Evolutionary conservation across 2,329 filamentous ascomycete species (phyloP).

Genomic region (Bipolaris oryzae): DNA sequence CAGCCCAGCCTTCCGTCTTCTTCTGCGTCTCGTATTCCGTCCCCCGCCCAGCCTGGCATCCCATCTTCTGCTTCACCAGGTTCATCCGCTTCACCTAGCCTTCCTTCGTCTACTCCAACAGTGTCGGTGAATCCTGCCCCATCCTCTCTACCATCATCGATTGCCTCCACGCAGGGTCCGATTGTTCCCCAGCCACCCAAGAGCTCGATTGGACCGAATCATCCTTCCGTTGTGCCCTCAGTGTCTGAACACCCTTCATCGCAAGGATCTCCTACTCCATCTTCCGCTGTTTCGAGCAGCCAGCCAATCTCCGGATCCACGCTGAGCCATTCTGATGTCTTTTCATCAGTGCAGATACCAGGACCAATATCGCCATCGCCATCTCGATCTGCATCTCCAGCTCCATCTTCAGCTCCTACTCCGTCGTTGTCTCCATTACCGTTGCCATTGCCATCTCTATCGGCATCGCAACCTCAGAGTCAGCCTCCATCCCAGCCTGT

Average conservation of each 20-base stretch:
- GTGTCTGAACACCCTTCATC: neutral
- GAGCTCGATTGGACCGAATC: neutral
- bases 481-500: neutral
- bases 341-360: constrained; percentile 1
- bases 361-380: neutral
- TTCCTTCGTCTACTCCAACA: no score
- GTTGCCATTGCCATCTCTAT: no score
- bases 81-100: no score
- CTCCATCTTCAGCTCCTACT: no score
- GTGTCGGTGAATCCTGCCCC: neutral
- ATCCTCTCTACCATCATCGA: neutral
- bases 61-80: no score
- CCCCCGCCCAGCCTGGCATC: no score
- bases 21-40: no score
- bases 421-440: no score
- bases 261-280: neutral
- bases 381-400: no score
- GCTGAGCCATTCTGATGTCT: neutral
- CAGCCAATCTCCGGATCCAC: neutral
- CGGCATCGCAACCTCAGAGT: neutral
- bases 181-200: neutral
- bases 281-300: neutral
- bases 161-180: neutral
- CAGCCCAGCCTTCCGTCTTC: neutral
- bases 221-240: neutral